Conservation (phyloP, 2,329 filamentous ascomycete genomes). For the Aspergillus proliferans region DNA sequence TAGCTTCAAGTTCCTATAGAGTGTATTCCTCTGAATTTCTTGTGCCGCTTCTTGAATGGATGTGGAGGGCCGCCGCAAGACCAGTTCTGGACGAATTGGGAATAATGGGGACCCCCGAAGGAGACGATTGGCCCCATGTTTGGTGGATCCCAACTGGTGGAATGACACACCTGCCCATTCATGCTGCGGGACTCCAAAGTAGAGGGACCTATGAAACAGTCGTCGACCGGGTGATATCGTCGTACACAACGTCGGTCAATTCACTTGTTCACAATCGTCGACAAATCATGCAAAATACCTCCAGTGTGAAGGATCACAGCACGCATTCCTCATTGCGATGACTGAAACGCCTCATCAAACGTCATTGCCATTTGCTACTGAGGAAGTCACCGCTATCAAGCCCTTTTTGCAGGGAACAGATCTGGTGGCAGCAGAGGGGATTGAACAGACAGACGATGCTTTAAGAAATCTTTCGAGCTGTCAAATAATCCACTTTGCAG, state of each 20-base stretch:
- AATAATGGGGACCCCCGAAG: not conserved
- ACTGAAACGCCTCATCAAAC: not conserved
- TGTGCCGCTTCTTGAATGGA: not conserved
- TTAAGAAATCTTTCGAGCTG: slow-evolving; percentile 8
- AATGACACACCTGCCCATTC: not conserved
- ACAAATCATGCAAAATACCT: not conserved
- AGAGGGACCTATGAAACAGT: not conserved
- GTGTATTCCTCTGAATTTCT: not conserved
- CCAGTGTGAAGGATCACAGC: not conserved
- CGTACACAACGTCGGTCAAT: slow-evolving; percentile 1
- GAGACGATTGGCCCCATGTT: not conserved
- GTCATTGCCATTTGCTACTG: not conserved
- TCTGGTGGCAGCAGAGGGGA: not conserved
- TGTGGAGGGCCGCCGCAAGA: not conserved
- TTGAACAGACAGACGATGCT: not conserved
- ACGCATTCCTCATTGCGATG: slow-evolving; percentile 1
- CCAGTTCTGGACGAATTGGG: not conserved
- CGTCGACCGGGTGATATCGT: not conserved
- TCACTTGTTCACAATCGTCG: not conserved
- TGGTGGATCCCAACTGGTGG: not conserved
- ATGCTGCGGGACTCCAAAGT: not conserved
- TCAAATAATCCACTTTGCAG: slow-evolving; percentile 40
- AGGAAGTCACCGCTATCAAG: not conserved
- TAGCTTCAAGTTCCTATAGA: not conserved
- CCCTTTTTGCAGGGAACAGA: not conserved